These are phyloP conservation scores for Colletotrichum neosansevieriae DNA, from an alignment of 2,329 filamentous ascomycete species.

Conservation along the genomic window DNA sequence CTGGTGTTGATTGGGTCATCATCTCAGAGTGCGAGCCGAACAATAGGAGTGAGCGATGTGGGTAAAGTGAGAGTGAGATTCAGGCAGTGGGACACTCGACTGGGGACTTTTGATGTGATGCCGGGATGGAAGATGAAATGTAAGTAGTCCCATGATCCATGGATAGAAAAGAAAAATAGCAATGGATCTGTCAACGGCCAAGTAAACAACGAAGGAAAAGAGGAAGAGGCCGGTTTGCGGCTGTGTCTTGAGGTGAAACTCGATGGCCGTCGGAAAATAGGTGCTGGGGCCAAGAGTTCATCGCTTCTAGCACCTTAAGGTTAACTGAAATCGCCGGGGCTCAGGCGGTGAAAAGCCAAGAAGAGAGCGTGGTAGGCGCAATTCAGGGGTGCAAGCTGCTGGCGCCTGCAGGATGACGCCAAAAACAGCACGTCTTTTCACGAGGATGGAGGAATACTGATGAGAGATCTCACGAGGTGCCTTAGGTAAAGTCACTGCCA, in stretches of 20 bases:
- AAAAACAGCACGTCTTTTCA: conserved; percentile 17
- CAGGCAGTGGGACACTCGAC: background rate
- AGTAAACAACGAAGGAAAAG: background rate
- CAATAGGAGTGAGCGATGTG: conserved; percentile 4
- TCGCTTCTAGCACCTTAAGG: background rate
- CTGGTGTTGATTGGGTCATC: background rate
- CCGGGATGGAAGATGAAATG: background rate
- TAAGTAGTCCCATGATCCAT: conserved; percentile 1
- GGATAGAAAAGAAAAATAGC: background rate
- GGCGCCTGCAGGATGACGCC: conserved; percentile 19
- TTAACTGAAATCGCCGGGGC: background rate
- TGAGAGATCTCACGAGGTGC: too few relatives aligned
- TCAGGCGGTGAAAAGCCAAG: background rate
- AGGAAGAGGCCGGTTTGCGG: conserved; percentile 18
- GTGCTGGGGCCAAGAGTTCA: conserved; percentile 36
- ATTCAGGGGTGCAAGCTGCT: conserved; percentile 4
- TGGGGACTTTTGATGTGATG: background rate
- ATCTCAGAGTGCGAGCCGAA: conserved; percentile 22
- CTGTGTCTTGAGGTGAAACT: conserved; percentile 32
- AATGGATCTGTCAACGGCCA: background rate
- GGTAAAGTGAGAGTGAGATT: background rate
- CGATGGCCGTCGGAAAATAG: conserved; percentile 20
- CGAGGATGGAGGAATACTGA: too few relatives aligned
- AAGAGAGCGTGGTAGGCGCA: background rate
- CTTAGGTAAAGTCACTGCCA: too few relatives aligned